Conservation (phyloP, 2,329 filamentous ascomycete species). For the Diplodia seriata region DNA sequence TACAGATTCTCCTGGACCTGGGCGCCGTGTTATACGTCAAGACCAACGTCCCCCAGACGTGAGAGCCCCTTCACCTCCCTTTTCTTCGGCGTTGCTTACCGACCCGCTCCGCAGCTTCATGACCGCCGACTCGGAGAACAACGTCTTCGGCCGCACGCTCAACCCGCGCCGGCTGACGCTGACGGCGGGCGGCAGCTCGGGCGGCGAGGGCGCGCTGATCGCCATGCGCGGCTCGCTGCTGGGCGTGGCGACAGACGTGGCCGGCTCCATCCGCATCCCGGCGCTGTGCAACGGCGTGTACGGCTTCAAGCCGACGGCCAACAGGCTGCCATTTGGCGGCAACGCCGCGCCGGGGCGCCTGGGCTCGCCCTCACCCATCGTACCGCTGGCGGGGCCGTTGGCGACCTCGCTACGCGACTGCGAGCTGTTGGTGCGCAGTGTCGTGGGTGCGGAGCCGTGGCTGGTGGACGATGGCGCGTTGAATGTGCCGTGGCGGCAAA, state of each 20-base stretch:
- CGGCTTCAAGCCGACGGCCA: slow-evolving; percentile 52
- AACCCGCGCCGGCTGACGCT: slow-evolving; percentile 68
- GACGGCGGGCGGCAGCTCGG: slow-evolving; percentile 69
- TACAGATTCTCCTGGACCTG: slow-evolving; percentile 46
- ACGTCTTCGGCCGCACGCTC: slow-evolving; percentile 67
- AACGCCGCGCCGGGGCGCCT: slow-evolving; percentile 34
- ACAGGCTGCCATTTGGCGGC: slow-evolving; percentile 53
- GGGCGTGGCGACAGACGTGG: slow-evolving; percentile 69
- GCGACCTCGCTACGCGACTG: slow-evolving; percentile 52
- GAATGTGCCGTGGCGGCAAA: slow-evolving; percentile 55
- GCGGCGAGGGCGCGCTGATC: slow-evolving; percentile 68
- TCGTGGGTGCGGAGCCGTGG: slow-evolving; percentile 54
- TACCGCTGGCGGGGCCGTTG: slow-evolving; percentile 53
- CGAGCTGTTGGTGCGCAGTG: slow-evolving; percentile 51
- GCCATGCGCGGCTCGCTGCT: slow-evolving; percentile 65
- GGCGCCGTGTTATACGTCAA: slow-evolving; percentile 62
- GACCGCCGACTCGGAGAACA: slow-evolving; percentile 63
- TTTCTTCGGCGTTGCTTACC: slow-evolving; percentile 36
- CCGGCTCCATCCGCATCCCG: slow-evolving; percentile 74
- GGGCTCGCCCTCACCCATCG: slow-evolving; percentile 39
- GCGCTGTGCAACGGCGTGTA: slow-evolving; percentile 71
- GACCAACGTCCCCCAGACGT: slow-evolving; percentile 60
- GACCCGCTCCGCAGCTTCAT: slow-evolving; percentile 40
- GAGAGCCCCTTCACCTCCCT: slow-evolving; percentile 35
- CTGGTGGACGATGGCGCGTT: slow-evolving; percentile 52